These are phyloP conservation scores for Fusarium stilboides DNA, from an alignment of 2,329 filamentous ascomycete species.

Conservation along the genomic window DNA sequence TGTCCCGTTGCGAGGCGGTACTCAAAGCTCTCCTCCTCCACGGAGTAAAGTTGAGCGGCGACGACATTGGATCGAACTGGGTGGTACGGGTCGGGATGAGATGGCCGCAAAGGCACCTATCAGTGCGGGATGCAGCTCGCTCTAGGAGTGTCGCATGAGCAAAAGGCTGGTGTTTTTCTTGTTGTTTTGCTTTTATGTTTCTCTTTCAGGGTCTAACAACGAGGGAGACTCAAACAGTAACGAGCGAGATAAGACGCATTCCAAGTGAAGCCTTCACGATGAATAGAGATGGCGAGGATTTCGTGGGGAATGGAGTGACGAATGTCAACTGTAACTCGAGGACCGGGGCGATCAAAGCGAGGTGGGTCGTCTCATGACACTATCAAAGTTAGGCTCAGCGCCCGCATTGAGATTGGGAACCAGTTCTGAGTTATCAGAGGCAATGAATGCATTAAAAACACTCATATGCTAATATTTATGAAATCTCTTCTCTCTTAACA, in stretches of 20 bases:
- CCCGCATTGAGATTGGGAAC: slow-evolving; percentile 27
- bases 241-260: slow-evolving; percentile 41
- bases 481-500: neutral
- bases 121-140: slow-evolving; percentile 33
- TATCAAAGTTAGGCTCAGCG: slow-evolving; percentile 43
- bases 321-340: slow-evolving; percentile 40
- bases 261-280: slow-evolving; percentile 37
- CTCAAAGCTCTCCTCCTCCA: slow-evolving; percentile 63
- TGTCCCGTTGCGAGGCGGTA: slow-evolving; percentile 53
- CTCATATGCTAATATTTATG: slow-evolving; percentile 1
- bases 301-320: slow-evolving; percentile 49
- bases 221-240: slow-evolving; percentile 31
- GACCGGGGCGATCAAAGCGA: slow-evolving; percentile 36
- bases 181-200: slow-evolving; percentile 7
- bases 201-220: slow-evolving; percentile 4
- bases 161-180: slow-evolving; percentile 10
- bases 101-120: slow-evolving; percentile 36
- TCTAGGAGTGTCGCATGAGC: slow-evolving; percentile 43
- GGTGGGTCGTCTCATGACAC: slow-evolving; percentile 47
- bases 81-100: neutral
- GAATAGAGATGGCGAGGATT: slow-evolving; percentile 37
- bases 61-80: slow-evolving; percentile 59
- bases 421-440: slow-evolving; percentile 13
- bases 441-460: slow-evolving; percentile 6
- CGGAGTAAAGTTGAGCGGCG: slow-evolving; percentile 63